A percentile compares a stretch with the other conserved stretches of the same genome.
These are phyloP conservation scores for Phalaenopsis aphrodite DNA, from an alignment of 106 monocot genomes.

Conservation along the genomic window DNA sequence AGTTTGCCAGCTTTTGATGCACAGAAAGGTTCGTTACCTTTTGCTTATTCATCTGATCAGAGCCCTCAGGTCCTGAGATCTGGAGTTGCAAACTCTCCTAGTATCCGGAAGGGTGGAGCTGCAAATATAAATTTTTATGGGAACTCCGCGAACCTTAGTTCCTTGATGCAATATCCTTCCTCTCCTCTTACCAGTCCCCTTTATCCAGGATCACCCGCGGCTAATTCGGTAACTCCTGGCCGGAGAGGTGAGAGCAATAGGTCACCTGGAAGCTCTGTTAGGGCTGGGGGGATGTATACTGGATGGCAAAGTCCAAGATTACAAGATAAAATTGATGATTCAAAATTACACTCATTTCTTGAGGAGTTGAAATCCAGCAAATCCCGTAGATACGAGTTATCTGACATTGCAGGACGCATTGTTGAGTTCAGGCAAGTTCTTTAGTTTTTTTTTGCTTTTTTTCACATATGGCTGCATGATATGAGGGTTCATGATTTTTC, in stretches of 20 bases:
- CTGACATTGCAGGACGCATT: slow-evolving; percentile 75
- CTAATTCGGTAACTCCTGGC: slow-evolving; percentile 23
- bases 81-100: slow-evolving; percentile 17
- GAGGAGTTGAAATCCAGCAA: slow-evolving; percentile 81
- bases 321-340: slow-evolving; percentile 48
- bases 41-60: slow-evolving; percentile 35
- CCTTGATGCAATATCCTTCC: slow-evolving; percentile 45
- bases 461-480: not conserved
- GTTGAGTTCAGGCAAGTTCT: slow-evolving; percentile 75
- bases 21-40: slow-evolving; percentile 24
- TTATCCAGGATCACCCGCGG: slow-evolving; percentile 30
- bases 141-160: slow-evolving; percentile 32
- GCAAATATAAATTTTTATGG: slow-evolving; percentile 47
- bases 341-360: slow-evolving; percentile 58
- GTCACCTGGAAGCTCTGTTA: slow-evolving; percentile 27
- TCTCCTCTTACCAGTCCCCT: slow-evolving; percentile 48
- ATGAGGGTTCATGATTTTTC: not conserved
- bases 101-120: slow-evolving; percentile 21
- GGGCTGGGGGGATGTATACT: slow-evolving; percentile 28
- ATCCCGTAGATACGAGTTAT: slow-evolving; percentile 56
- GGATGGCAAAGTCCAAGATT: slow-evolving; percentile 60
- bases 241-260: slow-evolving; percentile 52
- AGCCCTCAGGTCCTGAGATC: slow-evolving; percentile 29
- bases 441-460: not conserved
- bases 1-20: slow-evolving; percentile 31